Conservation (phyloP, 176 grass and related monocot species). For the Zea mays region Zm-B73-REFERENCE-NAM-5.0 NC_050097.1:217644001-217644500, state of each 20-base stretch:
- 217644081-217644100: background rate
- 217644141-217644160: background rate
- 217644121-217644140: conserved; percentile 1
- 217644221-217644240: conserved; percentile 52
- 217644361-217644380: too few relatives aligned
- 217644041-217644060: background rate
- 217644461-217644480: too few relatives aligned
- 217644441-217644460: too few relatives aligned
- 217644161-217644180: conserved; percentile 60
- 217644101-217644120: background rate
- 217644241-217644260: conserved; percentile 56
- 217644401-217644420: too few relatives aligned
- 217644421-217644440: too few relatives aligned
- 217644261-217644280: conserved; percentile 88
- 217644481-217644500: too few relatives aligned
- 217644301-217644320: conserved; percentile 75
- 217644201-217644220: conserved; percentile 79
- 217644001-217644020: too few relatives aligned
- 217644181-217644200: conserved; percentile 75
- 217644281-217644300: conserved; percentile 81
- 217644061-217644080: background rate
- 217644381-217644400: too few relatives aligned
- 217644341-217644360: conserved; percentile 75
- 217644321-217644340: conserved; percentile 70
- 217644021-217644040: too few relatives aligned